phyloP scores from a whole-genome alignment of 2,329 filamentous ascomycete species.

The Talaromyces pinophilus region DNA sequence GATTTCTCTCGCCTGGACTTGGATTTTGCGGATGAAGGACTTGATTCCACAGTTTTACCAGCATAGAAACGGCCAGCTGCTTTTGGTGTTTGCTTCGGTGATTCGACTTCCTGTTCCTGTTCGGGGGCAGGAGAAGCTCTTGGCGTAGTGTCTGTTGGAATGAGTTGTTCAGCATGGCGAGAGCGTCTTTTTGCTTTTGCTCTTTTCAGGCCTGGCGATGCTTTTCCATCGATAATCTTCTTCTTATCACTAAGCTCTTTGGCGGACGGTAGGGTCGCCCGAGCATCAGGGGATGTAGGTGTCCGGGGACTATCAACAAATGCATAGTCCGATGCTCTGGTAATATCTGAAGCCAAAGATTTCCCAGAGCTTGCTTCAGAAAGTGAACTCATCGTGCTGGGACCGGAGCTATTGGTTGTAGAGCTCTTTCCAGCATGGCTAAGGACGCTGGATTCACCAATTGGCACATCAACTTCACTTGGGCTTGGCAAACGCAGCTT shows the following conservation, averaged over 20 bases:
- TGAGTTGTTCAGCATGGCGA: conserved; percentile 39
- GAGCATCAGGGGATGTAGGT: conserved; percentile 28
- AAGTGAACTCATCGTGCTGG: conserved; percentile 35
- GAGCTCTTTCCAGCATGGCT: conserved; percentile 49
- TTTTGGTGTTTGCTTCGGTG: conserved; percentile 24
- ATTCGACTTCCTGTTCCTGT: conserved; percentile 27
- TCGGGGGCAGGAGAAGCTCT: conserved; percentile 29
- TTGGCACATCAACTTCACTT: conserved; percentile 61
- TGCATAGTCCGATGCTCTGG: conserved; percentile 39
- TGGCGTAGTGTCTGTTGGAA: conserved; percentile 32
- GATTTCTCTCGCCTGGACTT: conserved; percentile 31
- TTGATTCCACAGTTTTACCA: conserved; percentile 8
- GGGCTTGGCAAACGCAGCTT: conserved; percentile 45
- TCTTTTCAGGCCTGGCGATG: conserved; percentile 40
- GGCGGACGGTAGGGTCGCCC: conserved; percentile 36
- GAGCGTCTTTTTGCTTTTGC: conserved; percentile 45
- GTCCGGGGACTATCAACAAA: conserved; percentile 27
- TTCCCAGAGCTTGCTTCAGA: conserved; percentile 31
- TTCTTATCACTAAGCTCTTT: conserved; percentile 27
- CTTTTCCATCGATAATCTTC: conserved; percentile 33
- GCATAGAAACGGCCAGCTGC: conserved; percentile 17
- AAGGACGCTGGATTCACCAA: conserved; percentile 57
- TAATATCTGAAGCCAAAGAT: conserved; percentile 36
- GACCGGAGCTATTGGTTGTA: conserved; percentile 33
- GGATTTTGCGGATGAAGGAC: conserved; percentile 15